Conservation (phyloP, 371 early-diverging fungal genomes). For the Catenaria anguillulae region DNA sequence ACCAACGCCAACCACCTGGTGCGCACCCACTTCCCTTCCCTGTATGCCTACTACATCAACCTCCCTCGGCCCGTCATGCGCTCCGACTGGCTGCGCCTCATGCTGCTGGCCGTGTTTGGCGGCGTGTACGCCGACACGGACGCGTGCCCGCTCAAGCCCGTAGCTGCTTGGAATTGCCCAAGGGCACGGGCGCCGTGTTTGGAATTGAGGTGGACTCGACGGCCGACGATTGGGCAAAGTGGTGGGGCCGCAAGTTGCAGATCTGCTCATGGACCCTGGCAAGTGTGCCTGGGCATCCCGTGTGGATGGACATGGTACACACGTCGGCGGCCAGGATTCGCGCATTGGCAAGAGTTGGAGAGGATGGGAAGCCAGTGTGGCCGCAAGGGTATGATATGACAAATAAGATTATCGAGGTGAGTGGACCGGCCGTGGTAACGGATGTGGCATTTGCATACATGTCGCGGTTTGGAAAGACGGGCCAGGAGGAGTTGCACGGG, state of each 20-base stretch:
- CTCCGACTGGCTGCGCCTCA: constrained; percentile 11
- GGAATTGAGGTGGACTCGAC: background rate
- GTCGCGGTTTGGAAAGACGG: background rate
- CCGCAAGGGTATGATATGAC: too few relatives aligned
- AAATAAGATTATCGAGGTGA: background rate
- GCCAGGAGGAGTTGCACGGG: background rate
- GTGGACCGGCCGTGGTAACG: background rate
- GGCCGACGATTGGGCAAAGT: background rate
- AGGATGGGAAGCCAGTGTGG: background rate
- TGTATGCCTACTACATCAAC: background rate
- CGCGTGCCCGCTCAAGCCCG: constrained; percentile 5
- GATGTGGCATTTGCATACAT: background rate
- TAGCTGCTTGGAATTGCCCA: background rate
- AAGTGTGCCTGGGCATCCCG: background rate
- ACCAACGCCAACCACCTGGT: constrained; percentile 3
- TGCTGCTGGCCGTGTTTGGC: constrained; percentile 11
- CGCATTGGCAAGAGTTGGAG: background rate
- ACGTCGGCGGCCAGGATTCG: background rate
- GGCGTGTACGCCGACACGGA: constrained; percentile 12
- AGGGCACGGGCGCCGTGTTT: background rate
- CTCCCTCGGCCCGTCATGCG: constrained; percentile 6
- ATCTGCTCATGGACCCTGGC: background rate
- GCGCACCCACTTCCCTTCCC: background rate
- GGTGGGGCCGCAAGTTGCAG: background rate
- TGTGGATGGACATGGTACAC: background rate